Evolutionary conservation across 2,329 filamentous ascomycete genomes (phyloP).

Genomic region (Stagonosporopsis cucurbitacearum): DNA sequence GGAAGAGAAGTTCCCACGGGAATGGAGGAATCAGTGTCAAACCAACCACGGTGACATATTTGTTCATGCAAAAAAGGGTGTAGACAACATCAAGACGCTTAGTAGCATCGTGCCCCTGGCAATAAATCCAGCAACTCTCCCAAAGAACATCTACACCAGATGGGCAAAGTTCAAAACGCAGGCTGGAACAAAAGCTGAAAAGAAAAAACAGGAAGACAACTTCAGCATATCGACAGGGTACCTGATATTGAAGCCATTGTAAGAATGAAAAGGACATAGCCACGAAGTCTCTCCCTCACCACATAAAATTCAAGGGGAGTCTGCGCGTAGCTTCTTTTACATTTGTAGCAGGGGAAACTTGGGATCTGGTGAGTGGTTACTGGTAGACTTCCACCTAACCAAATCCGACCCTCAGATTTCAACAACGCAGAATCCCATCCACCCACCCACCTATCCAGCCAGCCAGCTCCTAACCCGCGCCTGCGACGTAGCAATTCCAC

Average conservation of each 20-base stretch:
- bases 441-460: too few relatives aligned
- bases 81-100: background rate
- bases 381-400: too few relatives aligned
- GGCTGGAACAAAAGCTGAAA: background rate
- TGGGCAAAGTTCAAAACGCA: background rate
- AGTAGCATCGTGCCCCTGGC: background rate
- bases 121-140: background rate
- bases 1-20: background rate
- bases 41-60: background rate
- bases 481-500: too few relatives aligned
- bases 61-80: background rate
- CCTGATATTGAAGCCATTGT: background rate
- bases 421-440: too few relatives aligned
- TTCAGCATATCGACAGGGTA: background rate
- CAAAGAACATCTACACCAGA: background rate
- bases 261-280: too few relatives aligned
- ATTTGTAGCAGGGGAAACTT: too few relatives aligned
- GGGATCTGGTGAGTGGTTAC: too few relatives aligned
- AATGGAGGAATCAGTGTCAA: background rate
- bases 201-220: background rate
- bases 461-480: too few relatives aligned
- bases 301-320: too few relatives aligned
- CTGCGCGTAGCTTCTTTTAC: too few relatives aligned
- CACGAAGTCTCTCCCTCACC: too few relatives aligned
- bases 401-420: too few relatives aligned